phyloP scores from a whole-genome alignment of 1,139 yeast species.

The Zygotorulaspora mrakii region DNA sequence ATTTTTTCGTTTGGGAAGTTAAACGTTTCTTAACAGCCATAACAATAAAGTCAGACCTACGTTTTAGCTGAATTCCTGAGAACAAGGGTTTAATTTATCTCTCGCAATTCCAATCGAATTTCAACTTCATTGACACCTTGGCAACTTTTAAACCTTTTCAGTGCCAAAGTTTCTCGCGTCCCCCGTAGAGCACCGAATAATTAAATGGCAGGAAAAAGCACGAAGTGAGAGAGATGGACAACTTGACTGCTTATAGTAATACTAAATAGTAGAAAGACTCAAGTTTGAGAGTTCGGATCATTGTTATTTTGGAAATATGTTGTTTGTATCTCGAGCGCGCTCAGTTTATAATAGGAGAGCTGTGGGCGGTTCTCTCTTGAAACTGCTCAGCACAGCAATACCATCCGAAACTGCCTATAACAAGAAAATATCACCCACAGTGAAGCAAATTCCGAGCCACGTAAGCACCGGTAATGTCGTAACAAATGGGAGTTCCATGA shows the following conservation, averaged over 20 bases:
- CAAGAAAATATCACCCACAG: conserved; percentile 1
- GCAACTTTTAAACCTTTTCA: conserved; percentile 2
- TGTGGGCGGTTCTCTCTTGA: background rate
- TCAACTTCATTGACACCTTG: conserved; percentile 1
- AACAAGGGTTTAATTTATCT: background rate
- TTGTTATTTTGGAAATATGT: too few species aligned
- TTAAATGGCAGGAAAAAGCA: too few species aligned
- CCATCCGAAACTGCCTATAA: background rate
- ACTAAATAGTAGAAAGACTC: background rate
- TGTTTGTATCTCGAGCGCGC: too few species aligned
- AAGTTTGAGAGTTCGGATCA: background rate
- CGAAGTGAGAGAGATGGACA: too few species aligned
- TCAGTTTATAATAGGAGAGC: background rate
- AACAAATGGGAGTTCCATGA: background rate
- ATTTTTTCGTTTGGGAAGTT: conserved; percentile 4
- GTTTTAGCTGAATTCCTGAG: background rate
- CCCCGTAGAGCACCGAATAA: too few species aligned
- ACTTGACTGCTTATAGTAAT: too few species aligned
- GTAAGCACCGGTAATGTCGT: background rate
- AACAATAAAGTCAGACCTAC: background rate
- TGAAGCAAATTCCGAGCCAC: conserved; percentile 1
- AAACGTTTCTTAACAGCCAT: conserved; percentile 16
- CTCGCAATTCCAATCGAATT: background rate
- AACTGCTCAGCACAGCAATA: background rate
- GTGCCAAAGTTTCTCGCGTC: background rate